These are phyloP conservation scores for Pinus taeda DNA, from an alignment of 75 land plant species.

Conservation along the genomic window DNA sequence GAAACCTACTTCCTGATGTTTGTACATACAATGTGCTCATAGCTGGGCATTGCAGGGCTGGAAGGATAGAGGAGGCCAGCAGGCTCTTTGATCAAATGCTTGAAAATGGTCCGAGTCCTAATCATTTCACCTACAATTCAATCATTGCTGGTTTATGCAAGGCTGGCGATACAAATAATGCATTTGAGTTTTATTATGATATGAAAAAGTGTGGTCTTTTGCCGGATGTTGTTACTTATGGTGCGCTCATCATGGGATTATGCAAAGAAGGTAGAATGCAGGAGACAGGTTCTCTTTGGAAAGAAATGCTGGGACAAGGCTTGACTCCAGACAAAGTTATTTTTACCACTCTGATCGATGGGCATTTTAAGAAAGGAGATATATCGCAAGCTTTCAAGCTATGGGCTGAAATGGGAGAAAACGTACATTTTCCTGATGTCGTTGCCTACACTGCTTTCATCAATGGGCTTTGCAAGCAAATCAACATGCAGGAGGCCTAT, in stretches of 20 bases:
- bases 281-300: constrained; percentile 48
- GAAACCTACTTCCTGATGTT: constrained; percentile 23
- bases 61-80: constrained; percentile 57
- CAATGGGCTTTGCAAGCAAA: constrained; percentile 58
- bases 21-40: constrained; percentile 42
- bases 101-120: constrained; percentile 40
- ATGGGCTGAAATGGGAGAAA: constrained; percentile 53
- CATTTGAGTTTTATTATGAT: constrained; percentile 38
- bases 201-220: constrained; percentile 52
- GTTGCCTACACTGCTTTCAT: constrained; percentile 73
- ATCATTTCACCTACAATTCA: constrained; percentile 50
- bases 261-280: constrained; percentile 36
- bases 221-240: constrained; percentile 74
- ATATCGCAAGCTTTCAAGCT: constrained; percentile 37
- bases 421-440: constrained; percentile 61
- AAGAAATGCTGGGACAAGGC: constrained; percentile 55
- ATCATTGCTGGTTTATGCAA: constrained; percentile 54
- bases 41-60: constrained; percentile 60
- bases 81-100: constrained; percentile 36
- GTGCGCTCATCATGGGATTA: constrained; percentile 71
- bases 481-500: constrained; percentile 47
- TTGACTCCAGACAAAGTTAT: constrained; percentile 49
- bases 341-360: constrained; percentile 68
- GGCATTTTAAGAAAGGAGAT: constrained; percentile 48
- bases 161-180: constrained; percentile 47